Percentiles rank a stretch among this genome's conserved stretches.
These are phyloP conservation scores for Epithemia pelagica DNA, from an alignment of 108 stramenopile species.

Conservation along the genomic window DNA sequence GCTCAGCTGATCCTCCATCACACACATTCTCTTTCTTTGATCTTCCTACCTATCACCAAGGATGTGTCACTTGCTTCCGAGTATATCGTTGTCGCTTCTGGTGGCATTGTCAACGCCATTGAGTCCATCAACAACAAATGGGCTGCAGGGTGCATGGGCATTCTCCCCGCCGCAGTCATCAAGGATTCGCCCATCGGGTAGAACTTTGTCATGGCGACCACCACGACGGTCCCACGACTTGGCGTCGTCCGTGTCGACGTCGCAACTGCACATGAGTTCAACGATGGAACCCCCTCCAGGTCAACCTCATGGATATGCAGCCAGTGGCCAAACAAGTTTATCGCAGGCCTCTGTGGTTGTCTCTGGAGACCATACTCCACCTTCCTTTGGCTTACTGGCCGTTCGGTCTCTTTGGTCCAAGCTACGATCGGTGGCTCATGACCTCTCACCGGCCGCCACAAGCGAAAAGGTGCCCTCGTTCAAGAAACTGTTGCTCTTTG, in stretches of 20 bases:
- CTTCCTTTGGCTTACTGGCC: neutral
- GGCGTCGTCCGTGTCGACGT: neutral
- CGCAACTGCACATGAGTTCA: neutral
- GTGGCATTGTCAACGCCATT: neutral
- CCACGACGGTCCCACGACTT: too few relatives aligned
- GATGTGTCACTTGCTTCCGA: neutral
- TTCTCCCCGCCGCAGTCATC: too few relatives aligned
- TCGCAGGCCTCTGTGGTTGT: neutral
- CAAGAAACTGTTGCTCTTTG: constrained; percentile 46
- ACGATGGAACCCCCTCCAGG: neutral
- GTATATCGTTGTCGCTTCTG: neutral
- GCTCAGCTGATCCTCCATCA: neutral
- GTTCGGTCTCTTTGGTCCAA: neutral
- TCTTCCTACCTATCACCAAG: too few relatives aligned
- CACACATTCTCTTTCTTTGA: too few relatives aligned
- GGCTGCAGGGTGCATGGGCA: too few relatives aligned
- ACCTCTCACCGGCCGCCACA: constrained; percentile 11
- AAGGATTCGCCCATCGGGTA: too few relatives aligned
- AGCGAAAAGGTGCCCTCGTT: constrained; percentile 44
- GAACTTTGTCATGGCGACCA: too few relatives aligned
- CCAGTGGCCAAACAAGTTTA: neutral
- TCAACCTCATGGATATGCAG: neutral
- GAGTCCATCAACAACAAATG: neutral
- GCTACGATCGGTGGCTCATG: neutral
- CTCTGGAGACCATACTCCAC: neutral